Evolutionary conservation across 2,329 filamentous ascomycete genomes (phyloP).

Genomic region (Penicillium thymicola): DNA sequence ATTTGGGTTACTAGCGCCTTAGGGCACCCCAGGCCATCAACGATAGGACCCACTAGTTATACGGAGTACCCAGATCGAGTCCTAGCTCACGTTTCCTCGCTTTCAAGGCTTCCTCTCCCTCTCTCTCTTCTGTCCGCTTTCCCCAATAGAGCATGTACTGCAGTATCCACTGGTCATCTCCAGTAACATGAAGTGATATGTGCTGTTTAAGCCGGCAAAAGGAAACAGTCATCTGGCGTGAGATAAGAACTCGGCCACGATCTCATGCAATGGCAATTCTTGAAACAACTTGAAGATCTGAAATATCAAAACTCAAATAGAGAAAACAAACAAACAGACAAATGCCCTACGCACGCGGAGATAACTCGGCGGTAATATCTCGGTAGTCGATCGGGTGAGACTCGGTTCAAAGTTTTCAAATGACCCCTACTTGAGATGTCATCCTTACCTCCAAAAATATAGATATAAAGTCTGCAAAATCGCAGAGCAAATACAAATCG

Average conservation of each 20-base stretch:
- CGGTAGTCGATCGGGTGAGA: background rate
- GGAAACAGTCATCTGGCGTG: background rate
- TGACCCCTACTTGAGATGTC: background rate
- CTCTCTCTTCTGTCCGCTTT: background rate
- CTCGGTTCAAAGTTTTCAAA: slow-evolving; percentile 5
- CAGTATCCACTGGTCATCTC: background rate
- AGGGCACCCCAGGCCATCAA: background rate
- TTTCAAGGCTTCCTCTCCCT: background rate
- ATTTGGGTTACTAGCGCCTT: background rate
- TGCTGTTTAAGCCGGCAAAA: background rate
- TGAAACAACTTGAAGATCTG: background rate
- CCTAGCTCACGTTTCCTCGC: background rate
- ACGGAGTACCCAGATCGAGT: background rate
- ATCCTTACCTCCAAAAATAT: background rate
- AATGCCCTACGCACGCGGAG: background rate
- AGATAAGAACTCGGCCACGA: background rate
- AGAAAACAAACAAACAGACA: background rate
- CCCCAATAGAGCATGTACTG: background rate
- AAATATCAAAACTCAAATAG: background rate
- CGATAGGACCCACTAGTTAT: background rate
- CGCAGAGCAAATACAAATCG: background rate
- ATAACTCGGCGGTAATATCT: slow-evolving; percentile 2
- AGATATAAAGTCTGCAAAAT: background rate
- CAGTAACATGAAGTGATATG: background rate
- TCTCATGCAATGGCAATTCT: background rate